These are phyloP conservation scores for Choanephora cucurbitarum DNA, from an alignment of 371 early-diverging fungal genomes.

Conservation along the genomic window DNA sequence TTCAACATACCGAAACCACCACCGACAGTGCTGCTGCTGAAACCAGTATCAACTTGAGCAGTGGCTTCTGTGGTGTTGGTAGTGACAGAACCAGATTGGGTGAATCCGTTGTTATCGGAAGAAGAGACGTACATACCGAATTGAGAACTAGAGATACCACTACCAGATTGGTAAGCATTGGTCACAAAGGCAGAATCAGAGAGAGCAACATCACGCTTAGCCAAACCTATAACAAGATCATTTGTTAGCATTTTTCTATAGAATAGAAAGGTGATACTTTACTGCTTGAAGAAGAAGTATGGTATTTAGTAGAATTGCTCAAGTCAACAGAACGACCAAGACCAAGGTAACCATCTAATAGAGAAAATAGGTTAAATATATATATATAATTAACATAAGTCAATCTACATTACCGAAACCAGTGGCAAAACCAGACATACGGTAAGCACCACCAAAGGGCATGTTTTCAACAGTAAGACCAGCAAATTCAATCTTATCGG, in stretches of 20 bases:
- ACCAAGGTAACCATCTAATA: constrained; percentile 47
- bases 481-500: constrained; percentile 42
- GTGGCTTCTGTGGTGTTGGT: constrained; percentile 3
- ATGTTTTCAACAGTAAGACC: constrained; percentile 35
- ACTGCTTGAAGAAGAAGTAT: constrained; percentile 17
- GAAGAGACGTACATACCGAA: constrained; percentile 44
- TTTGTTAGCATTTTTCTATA: too few species aligned
- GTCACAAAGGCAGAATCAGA: constrained; percentile 39
- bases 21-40: constrained; percentile 14
- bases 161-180: constrained; percentile 42
- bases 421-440: constrained; percentile 45
- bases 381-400: too few species aligned
- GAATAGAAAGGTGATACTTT: too few species aligned
- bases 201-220: constrained; percentile 29
- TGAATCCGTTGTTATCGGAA: constrained; percentile 22
- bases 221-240: constrained; percentile 19
- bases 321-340: constrained; percentile 46
- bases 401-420: constrained; percentile 51
- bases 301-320: constrained; percentile 16
- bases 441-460: constrained; percentile 51
- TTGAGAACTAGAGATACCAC: constrained; percentile 40
- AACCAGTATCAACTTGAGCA: constrained; percentile 1
- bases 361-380: neutral
- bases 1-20: constrained; percentile 39
- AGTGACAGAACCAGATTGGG: constrained; percentile 21